A percentile compares a stretch with the other conserved stretches of the same genome.
Evolutionary conservation across 2,329 filamentous ascomycete genomes (phyloP).

Genomic region (Alternaria hordeiaustralica): DNA sequence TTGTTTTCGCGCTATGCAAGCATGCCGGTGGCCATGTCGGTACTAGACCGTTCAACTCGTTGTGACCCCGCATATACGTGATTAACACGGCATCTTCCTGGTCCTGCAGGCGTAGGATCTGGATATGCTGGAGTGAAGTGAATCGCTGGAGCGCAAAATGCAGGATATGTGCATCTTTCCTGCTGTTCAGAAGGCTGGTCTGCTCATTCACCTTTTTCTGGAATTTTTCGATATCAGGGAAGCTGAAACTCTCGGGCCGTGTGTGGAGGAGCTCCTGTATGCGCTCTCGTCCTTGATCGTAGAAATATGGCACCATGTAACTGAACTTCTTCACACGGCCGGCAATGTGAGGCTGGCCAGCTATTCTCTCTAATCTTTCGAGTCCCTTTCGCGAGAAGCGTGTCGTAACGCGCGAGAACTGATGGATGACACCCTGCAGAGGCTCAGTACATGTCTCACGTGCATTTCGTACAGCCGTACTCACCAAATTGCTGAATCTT

Average conservation of each 20-base stretch:
- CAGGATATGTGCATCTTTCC: constrained; percentile 60
- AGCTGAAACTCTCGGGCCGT: constrained; percentile 44
- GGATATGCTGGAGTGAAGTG: constrained; percentile 67
- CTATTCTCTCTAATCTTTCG: constrained; percentile 57
- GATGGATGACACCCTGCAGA: constrained; percentile 55
- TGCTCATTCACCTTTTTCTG: constrained; percentile 58
- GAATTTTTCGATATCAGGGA: constrained; percentile 51
- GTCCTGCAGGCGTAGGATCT: constrained; percentile 68
- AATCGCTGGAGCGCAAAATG: constrained; percentile 64
- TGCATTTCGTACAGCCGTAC: background rate
- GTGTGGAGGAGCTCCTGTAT: constrained; percentile 50
- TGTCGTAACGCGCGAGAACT: constrained; percentile 60
- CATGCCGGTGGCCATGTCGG: constrained; percentile 69
- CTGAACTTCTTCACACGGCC: constrained; percentile 65
- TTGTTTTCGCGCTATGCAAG: constrained; percentile 64
- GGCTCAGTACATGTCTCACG: constrained; percentile 5
- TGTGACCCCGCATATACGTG: constrained; percentile 58
- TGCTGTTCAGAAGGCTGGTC: constrained; percentile 56
- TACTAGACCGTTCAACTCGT: constrained; percentile 55
- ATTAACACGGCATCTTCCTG: constrained; percentile 63
- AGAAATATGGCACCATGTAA: constrained; percentile 66
- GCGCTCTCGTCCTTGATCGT: constrained; percentile 55
- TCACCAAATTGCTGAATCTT: constrained; percentile 37
- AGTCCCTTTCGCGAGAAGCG: constrained; percentile 60
- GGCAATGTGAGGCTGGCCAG: constrained; percentile 58